A percentile compares a stretch with the other conserved stretches of the same genome.
Evolutionary conservation across 805 yeast species (phyloP).

Genomic region (Maudiozyma barnettii): DNA sequence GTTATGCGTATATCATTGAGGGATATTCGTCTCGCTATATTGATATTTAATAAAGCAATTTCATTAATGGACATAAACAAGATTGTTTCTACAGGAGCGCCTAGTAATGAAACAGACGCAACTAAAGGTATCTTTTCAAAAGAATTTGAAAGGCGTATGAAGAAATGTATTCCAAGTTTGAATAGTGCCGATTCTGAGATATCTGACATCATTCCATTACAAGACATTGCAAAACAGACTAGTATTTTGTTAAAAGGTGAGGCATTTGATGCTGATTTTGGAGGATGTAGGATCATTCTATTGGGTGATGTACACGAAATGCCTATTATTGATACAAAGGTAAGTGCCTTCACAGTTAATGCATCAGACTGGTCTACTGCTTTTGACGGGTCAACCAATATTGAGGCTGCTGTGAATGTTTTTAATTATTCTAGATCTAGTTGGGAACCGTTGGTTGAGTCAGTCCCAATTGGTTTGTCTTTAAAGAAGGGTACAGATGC

Average conservation of each 20-base stretch:
- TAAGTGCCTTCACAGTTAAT: slow-evolving; percentile 55
- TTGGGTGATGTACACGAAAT: slow-evolving; percentile 88
- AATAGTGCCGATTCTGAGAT: slow-evolving; percentile 30
- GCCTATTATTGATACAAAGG: slow-evolving; percentile 71
- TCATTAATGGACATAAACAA: slow-evolving; percentile 31
- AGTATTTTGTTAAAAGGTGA: slow-evolving; percentile 55
- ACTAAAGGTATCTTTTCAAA: slow-evolving; percentile 36
- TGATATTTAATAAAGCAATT: slow-evolving; percentile 64
- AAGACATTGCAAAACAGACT: slow-evolving; percentile 13
- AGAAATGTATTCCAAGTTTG: slow-evolving; percentile 60
- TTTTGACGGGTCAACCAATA: slow-evolving; percentile 53
- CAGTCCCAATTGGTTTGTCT: slow-evolving; percentile 72
- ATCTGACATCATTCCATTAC: slow-evolving; percentile 24
- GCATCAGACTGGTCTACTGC: slow-evolving; percentile 86
- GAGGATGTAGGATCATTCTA: slow-evolving; percentile 70
- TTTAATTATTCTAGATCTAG: slow-evolving; percentile 83
- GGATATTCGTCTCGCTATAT: slow-evolving; percentile 73
- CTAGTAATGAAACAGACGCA: slow-evolving; percentile 8
- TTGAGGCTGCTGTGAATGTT: slow-evolving; percentile 61
- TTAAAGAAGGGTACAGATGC: slow-evolving; percentile 42
- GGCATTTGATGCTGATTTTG: slow-evolving; percentile 51
- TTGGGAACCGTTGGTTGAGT: slow-evolving; percentile 92
- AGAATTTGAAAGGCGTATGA: slow-evolving; percentile 49
- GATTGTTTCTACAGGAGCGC: slow-evolving; percentile 5
- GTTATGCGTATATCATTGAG: slow-evolving; percentile 73